These are phyloP conservation scores for Puccinia sorghi DNA, from an alignment of 1,284 basidiomycete genomes.

Conservation along the genomic window DNA sequence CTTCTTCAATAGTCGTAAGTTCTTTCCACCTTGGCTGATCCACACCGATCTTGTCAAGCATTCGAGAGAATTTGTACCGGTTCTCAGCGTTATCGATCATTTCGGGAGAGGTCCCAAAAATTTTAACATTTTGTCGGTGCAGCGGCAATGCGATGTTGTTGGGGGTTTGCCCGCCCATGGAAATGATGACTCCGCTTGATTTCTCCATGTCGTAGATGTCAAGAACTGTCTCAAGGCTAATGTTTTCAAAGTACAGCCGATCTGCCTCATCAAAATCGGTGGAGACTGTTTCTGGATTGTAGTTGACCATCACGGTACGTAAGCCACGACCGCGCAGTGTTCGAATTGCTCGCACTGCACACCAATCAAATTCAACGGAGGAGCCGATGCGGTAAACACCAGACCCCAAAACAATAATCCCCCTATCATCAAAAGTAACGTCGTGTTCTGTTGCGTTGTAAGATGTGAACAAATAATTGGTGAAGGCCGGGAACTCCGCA, in stretches of 20 bases:
- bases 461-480: conserved; percentile 97
- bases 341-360: conserved; percentile 93
- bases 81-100: conserved; percentile 99
- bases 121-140: conserved; percentile 93
- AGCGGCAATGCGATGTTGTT: conserved; percentile 97
- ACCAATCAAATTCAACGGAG: conserved; percentile 99
- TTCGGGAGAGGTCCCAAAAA: conserved; percentile 96
- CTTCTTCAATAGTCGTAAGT: conserved; percentile 85
- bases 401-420: conserved; percentile 95
- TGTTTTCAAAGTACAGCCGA: conserved; percentile 97
- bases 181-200: conserved; percentile 86
- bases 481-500: conserved; percentile 97
- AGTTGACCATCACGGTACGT: conserved; percentile 99
- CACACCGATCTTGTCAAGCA: conserved; percentile 94
- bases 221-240: conserved; percentile 90
- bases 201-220: conserved; percentile 94
- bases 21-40: conserved; percentile 99
- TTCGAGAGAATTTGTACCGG: conserved; percentile 97
- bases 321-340: conserved; percentile 91
- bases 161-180: conserved; percentile 97
- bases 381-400: conserved; percentile 98
- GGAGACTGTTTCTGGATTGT: conserved; percentile 98
- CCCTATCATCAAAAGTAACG: conserved; percentile 81
- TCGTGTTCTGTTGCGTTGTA: conserved; percentile 96
- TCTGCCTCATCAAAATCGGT: conserved; percentile 99